Evolutionary conservation across 2,329 filamentous ascomycete genomes (phyloP), one percentile per base, ranked within the genome.

Genomic region (Penicillium sp.): DNA sequence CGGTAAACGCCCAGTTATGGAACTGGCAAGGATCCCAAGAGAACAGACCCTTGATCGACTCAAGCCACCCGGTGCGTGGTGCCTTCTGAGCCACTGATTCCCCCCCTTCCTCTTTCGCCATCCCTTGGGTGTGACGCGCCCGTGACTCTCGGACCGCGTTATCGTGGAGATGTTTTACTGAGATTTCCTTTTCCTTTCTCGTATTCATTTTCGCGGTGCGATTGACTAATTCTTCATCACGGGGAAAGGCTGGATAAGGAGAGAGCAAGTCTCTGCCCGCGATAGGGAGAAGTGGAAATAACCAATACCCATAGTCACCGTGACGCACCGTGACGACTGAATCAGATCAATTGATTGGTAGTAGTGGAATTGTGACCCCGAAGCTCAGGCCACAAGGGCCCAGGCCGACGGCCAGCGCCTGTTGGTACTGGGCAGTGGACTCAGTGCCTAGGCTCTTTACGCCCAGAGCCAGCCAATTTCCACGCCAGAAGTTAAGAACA

Each of bases 31-130:
- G 62, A 66, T 66, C 43, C 47, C 19, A 44, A 61, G 60, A 59
- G 66, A 68, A 68, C 65, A 67, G 65, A 65, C 65, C 66, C 66
- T 68, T 47, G 64, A 68, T 68, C 62, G 62, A 49, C 61, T 66
- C 50, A 63, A 66, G 65, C 66, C 65, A 67, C 64, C 63, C 63
- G 35, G 63, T 66, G 61, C 66, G 66, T 68, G 66, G 66, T 68
- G 58, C 54, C 11, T 37, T 68, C 61, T 65, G 54, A 56, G 46
- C 66, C 66, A 68, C 60, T 67, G 58, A 62, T 65, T 65, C 33
- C 41, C 56, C 47, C 54, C 50, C 50, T 31, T 39, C 27, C 46
- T 41, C 50, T 39, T 46, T 35, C 52, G 31, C 54, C 54, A 63
- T 63, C 61, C 61, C 61, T 62, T 33, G 55, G 50, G 47, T 55